Evolutionary conservation across 257 asterid genomes (phyloP), one percentile per base, ranked within the genome.

Genomic region (Mitragyna speciosa): DNA sequence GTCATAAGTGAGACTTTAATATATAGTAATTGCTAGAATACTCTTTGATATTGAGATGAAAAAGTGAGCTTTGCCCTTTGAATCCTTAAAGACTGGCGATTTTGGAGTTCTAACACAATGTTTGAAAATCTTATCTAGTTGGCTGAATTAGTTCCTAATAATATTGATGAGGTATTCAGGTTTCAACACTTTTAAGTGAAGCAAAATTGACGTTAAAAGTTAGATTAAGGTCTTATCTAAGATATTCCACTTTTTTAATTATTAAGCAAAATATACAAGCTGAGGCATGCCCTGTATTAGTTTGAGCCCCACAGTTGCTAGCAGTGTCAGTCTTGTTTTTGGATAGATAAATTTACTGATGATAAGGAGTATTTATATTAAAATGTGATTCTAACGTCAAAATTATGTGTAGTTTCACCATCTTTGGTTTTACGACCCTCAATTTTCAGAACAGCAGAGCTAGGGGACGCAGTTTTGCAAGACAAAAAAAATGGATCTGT

Each of bases 401-500:
- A 58, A 26, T 12, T 54, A 10, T 58, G 26, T 2, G 2, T 56
- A 7, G 22, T 12, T 56, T 58, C 6, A n/a, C 24, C n/a, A 2
- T 24, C 16, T 56, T 75, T 20, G 49, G 22, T 45, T 41, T 58
- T 66, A 31, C 61, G 19, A 49, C 56, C 7, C 54, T 64, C 9
- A 30, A 58, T 71, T 80, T 87, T 56, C 92, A 90, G 94, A 89
- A 90, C 94, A 86, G 89, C 89, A 77, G 92, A 89, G 77, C 89
- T 90, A n/a, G 91, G 89, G 19, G 94, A 90, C 83, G 94, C 91
- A 78, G 94, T 90, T 80, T 79, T 89, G 82, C 89, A 84, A 75
- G 94, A 92, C n/a, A n/a, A n/a, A 70, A 87, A 91, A 77, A 90
- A 90, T 78, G 94, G 94, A 4, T 89, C 94, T 6, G 92, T 90